Evolutionary conservation across 768 basidiomycete species (phyloP), one percentile per base, ranked within the genome.

Genomic region (Amanita fuliginea): DNA sequence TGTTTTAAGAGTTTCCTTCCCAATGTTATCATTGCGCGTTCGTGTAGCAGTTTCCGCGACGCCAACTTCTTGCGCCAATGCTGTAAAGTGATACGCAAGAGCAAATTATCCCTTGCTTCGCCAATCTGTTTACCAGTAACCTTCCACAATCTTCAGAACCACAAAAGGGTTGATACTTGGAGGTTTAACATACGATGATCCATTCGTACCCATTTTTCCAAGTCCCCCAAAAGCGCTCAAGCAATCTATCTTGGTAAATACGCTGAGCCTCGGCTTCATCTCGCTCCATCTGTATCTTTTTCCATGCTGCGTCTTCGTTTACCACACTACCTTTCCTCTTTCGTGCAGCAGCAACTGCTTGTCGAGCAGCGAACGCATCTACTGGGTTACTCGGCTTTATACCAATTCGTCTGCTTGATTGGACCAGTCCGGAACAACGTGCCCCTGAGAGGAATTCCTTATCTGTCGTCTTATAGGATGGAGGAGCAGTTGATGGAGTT

Each of bases 261-360:
- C 69, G 68, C 60, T 81, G 85, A 16, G 90, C 90, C 24, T 78
- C 75, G 55, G 74, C 69, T 58, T 89, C 82, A 54, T 86, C 79
- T 56, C 77, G 76, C 41, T 76, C 72, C 71, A 83, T 76, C 58
- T 75, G 73, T 30, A 88, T 80, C 54, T 80, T 86, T 55, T 80
- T 80, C 85, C 86, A 91, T 0, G 82, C 82, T 51, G 86, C 82
- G 48, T 83, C 78, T 58, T 83, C 78, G 56, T 84, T 80, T 16
- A 80, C 63, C n/a, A 71, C 66, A 54, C 69, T 77, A 10, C 69
- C 72, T 55, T 65, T 73, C 22, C 71, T 70, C 53, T 69, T 72
- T 42, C 70, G 61, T 41, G 63, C 63, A 34, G 57, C 54, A 4
- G 62, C 59, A 21, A 69, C 51, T 11, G 54, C 58, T 46, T 57